Percentiles rank a stretch among this genome's conserved stretches.
Evolutionary conservation across 176 grass and related monocot genomes (phyloP).

Genomic region (Oryza meyeriana): DNA sequence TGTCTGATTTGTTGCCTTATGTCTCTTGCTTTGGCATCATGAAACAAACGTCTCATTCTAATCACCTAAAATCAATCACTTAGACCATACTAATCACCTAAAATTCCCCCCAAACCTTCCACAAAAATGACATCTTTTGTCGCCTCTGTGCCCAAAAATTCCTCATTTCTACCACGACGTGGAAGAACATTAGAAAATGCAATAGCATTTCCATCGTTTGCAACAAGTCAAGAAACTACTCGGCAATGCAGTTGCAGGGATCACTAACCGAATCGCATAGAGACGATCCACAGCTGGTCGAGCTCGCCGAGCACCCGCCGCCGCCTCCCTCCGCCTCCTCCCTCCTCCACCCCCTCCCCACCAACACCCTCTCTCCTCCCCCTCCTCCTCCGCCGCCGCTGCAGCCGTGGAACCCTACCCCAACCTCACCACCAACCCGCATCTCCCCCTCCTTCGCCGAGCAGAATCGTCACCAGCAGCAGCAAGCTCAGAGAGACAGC

Average conservation of each 20-base stretch:
- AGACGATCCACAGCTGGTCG: constrained; percentile 29
- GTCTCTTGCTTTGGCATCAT: constrained; percentile 2
- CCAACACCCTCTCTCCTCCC: neutral
- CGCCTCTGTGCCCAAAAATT: neutral
- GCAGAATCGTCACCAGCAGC: neutral
- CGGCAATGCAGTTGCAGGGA: neutral
- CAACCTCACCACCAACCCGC: constrained; percentile 11
- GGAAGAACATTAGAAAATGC: neutral
- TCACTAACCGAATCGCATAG: constrained; percentile 33
- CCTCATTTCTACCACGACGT: neutral
- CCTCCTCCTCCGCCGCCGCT: neutral
- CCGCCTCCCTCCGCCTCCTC: neutral
- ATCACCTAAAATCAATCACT: neutral
- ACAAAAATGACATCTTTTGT: neutral
- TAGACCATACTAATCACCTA: neutral
- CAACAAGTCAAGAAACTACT: neutral
- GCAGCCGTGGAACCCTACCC: neutral
- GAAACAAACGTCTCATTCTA: neutral
- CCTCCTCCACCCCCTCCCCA: neutral
- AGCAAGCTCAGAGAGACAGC: neutral
- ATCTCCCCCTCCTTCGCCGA: constrained; percentile 4
- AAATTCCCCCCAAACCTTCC: neutral
- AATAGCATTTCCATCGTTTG: neutral
- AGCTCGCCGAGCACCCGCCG: constrained; percentile 24
- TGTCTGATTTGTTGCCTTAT: constrained; percentile 5